These are phyloP conservation scores for Areca catechu DNA, from an alignment of 176 grass and related monocot genomes.

Conservation along the genomic window DNA sequence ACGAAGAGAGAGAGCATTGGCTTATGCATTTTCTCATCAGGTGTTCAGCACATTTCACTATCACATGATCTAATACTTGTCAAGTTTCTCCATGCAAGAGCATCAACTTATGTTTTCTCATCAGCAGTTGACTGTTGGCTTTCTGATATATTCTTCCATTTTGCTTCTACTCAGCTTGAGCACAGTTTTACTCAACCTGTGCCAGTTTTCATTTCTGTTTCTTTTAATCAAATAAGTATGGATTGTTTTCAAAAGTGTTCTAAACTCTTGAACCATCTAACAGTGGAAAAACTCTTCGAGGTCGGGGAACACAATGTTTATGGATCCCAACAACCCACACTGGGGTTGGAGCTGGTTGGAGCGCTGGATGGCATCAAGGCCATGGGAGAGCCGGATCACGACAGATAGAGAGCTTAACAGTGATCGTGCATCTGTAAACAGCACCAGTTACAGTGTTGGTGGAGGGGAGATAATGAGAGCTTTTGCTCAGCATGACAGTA, in stretches of 20 bases:
- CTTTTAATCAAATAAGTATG: neutral
- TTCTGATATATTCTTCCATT: too few relatives aligned
- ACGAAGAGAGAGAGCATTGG: slow-evolving; percentile 88
- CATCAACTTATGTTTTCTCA: too few relatives aligned
- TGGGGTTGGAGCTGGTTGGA: slow-evolving; percentile 99
- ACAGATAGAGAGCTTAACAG: slow-evolving; percentile 51
- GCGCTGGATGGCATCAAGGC: slow-evolving; percentile 93
- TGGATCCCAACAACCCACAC: slow-evolving; percentile 79
- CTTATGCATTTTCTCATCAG: slow-evolving; percentile 99
- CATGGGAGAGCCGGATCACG: slow-evolving; percentile 48
- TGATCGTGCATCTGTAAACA: slow-evolving; percentile 44
- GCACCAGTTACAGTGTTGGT: slow-evolving; percentile 34
- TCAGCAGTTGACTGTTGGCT: too few relatives aligned
- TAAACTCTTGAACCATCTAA: neutral
- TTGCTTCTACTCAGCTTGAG: too few relatives aligned
- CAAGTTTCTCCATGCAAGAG: too few relatives aligned
- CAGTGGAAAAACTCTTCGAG: slow-evolving; percentile 95
- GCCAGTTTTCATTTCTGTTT: too few relatives aligned
- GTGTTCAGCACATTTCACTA: slow-evolving; percentile 17
- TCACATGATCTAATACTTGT: too few relatives aligned
- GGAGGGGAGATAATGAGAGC: slow-evolving; percentile 90
- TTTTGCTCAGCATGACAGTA: slow-evolving; percentile 57
- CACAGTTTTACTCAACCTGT: too few relatives aligned
- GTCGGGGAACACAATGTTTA: slow-evolving; percentile 79
- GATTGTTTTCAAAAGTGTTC: slow-evolving; percentile 20